These are phyloP conservation scores for Ophiocordyceps camponoti-rufipedis DNA, from an alignment of 2,329 filamentous ascomycete genomes.

Conservation along the genomic window DNA sequence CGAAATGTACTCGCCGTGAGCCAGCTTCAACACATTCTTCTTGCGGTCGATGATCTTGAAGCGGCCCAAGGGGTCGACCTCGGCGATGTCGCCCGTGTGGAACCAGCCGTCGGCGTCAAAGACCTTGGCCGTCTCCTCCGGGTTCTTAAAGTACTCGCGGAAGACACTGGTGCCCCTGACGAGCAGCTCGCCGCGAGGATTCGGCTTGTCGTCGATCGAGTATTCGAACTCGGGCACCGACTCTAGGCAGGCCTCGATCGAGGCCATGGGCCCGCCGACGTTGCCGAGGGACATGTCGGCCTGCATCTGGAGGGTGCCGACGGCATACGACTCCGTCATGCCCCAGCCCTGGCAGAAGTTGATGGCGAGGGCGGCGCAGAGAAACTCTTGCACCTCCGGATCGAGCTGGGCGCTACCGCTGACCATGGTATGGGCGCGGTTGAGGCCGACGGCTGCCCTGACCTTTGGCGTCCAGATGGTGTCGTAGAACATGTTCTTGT, in stretches of 20 bases:
- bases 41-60: slow-evolving; percentile 89
- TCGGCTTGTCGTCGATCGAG: slow-evolving; percentile 66
- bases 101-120: slow-evolving; percentile 90
- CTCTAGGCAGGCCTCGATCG: slow-evolving; percentile 58
- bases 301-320: slow-evolving; percentile 47
- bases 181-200: slow-evolving; percentile 78
- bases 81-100: slow-evolving; percentile 81
- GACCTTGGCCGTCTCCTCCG: slow-evolving; percentile 67
- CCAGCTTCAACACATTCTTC: slow-evolving; percentile 98
- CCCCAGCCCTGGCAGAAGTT: slow-evolving; percentile 79
- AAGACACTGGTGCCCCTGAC: slow-evolving; percentile 69
- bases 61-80: slow-evolving; percentile 68
- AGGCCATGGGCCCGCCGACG: slow-evolving; percentile 55
- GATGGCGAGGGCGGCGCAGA: slow-evolving; percentile 66
- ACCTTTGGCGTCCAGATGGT: slow-evolving; percentile 87
- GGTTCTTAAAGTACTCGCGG: slow-evolving; percentile 76
- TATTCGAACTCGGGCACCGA: slow-evolving; percentile 95
- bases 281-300: slow-evolving; percentile 63
- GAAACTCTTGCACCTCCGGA: slow-evolving; percentile 71
- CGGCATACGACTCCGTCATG: slow-evolving; percentile 82
- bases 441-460: slow-evolving; percentile 61
- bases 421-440: slow-evolving; percentile 54
- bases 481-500: slow-evolving; percentile 63
- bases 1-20: slow-evolving; percentile 95
- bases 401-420: slow-evolving; percentile 86